Percentiles rank a stretch among this genome's conserved stretches.
Evolutionary conservation across 139 green algal species (phyloP).

Genomic region (Coccomyxa sp.): DNA sequence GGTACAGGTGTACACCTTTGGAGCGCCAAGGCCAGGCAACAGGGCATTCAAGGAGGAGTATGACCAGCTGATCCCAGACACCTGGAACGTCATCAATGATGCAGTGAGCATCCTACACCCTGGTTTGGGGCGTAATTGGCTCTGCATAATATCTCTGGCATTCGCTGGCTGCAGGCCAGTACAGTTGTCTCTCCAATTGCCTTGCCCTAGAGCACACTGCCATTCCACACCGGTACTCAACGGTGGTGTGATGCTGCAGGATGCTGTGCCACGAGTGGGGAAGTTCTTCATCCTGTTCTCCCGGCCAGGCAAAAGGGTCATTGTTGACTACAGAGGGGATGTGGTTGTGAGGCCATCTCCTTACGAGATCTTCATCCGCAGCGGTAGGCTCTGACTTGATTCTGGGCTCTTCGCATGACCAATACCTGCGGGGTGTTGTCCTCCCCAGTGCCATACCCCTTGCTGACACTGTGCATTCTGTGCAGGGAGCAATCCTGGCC

Average conservation of each 20-base stretch:
- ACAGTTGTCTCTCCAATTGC: too few relatives aligned
- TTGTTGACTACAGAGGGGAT: slow-evolving; percentile 33
- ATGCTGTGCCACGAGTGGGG: slow-evolving; percentile 17
- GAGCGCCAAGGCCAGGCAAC: slow-evolving; percentile 47
- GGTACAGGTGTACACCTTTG: slow-evolving; percentile 35
- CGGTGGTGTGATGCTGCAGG: slow-evolving; percentile 3
- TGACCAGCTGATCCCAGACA: slow-evolving; percentile 35
- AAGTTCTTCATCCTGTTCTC: slow-evolving; percentile 32
- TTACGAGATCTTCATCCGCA: background rate
- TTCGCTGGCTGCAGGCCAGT: too few relatives aligned
- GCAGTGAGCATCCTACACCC: slow-evolving; percentile 14
- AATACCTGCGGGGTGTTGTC: too few relatives aligned
- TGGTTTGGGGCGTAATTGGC: background rate
- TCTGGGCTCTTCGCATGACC: background rate
- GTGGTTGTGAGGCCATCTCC: slow-evolving; percentile 16
- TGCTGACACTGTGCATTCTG: too few relatives aligned
- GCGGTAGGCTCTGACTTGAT: background rate
- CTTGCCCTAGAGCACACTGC: too few relatives aligned
- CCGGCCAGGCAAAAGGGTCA: slow-evolving; percentile 28
- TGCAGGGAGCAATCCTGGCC: slow-evolving; percentile 3
- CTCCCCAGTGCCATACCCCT: too few relatives aligned
- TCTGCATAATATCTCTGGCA: too few relatives aligned
- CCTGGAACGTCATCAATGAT: slow-evolving; percentile 55
- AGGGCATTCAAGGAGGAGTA: slow-evolving; percentile 41
- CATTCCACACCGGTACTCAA: too few relatives aligned